phyloP scores from a whole-genome alignment of 164 flowering plant genomes.

The Tinospora cordifolia region DNA sequence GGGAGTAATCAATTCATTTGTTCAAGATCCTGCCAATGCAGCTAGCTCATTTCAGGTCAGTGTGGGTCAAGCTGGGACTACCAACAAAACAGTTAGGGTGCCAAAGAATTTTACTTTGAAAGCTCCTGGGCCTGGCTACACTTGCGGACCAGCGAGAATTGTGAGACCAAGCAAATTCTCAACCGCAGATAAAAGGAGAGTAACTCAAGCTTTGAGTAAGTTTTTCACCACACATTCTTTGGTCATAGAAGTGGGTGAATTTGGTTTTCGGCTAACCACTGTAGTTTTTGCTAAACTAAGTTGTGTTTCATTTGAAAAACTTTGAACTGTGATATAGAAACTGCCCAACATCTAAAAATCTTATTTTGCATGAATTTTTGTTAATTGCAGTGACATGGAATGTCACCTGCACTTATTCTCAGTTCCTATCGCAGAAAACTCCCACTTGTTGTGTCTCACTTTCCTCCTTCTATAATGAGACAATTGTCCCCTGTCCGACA shows the following conservation, averaged over 20 bases:
- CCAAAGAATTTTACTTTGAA: conserved; percentile 69
- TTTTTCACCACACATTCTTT: conserved; percentile 6
- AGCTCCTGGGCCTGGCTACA: conserved; percentile 76
- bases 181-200: conserved; percentile 46
- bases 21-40: conserved; percentile 54
- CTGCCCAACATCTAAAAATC: not conserved
- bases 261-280: not conserved
- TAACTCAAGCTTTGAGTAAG: conserved; percentile 76
- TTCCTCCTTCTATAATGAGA: conserved; percentile 62
- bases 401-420: conserved; percentile 74
- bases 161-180: conserved; percentile 47
- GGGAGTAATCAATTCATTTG: conserved; percentile 57
- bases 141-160: conserved; percentile 60
- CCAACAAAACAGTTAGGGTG: conserved; percentile 55
- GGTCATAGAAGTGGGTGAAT: not conserved
- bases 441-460: conserved; percentile 79
- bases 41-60: conserved; percentile 58
- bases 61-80: conserved; percentile 63
- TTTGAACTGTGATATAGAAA: not conserved
- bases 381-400: conserved; percentile 78
- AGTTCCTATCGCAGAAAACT: conserved; percentile 54
- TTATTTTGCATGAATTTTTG: not conserved
- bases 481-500: conserved; percentile 54
- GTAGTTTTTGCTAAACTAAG: no score
- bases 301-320: not conserved